phyloP scores from a whole-genome alignment of 1,284 basidiomycete species.

The Uromyces viciae-fabae region DNA sequence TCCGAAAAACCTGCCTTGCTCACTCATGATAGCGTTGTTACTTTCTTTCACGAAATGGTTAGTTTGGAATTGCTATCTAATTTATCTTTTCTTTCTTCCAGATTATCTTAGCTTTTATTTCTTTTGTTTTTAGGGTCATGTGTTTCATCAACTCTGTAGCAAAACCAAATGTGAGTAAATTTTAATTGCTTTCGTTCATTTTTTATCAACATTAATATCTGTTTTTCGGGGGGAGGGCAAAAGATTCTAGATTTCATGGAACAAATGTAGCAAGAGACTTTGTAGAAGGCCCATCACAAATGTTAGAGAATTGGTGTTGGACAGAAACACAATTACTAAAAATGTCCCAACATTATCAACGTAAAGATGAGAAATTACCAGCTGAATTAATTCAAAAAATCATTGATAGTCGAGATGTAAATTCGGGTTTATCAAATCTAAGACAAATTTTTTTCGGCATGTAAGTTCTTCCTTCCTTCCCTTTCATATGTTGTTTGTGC shows the following conservation, averaged over 20 bases:
- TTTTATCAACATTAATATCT: slow-evolving; percentile 78
- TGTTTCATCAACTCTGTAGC: slow-evolving; percentile 75
- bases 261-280: slow-evolving; percentile 71
- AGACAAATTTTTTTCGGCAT: slow-evolving; percentile 71
- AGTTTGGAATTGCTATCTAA: slow-evolving; percentile 55
- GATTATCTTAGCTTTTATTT: no score
- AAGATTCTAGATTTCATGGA: slow-evolving; percentile 45
- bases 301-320: slow-evolving; percentile 89
- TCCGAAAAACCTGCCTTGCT: slow-evolving; percentile 74
- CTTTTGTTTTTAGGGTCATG: slow-evolving; percentile 77
- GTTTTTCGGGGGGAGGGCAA: no score
- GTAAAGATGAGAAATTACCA: slow-evolving; percentile 69
- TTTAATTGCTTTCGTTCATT: neutral
- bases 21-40: slow-evolving; percentile 66
- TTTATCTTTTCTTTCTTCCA: no score
- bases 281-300: slow-evolving; percentile 79
- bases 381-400: slow-evolving; percentile 72
- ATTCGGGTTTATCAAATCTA: slow-evolving; percentile 72
- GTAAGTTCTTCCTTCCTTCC: neutral
- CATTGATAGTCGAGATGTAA: slow-evolving; percentile 73
- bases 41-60: slow-evolving; percentile 55
- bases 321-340: slow-evolving; percentile 68
- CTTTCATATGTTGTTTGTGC: neutral
- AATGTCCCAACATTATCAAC: slow-evolving; percentile 70
- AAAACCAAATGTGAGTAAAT: slow-evolving; percentile 63